Evolutionary conservation across 495 filamentous ascomycete species (phyloP).

Genomic region (Aspergillus haitiensis): DNA sequence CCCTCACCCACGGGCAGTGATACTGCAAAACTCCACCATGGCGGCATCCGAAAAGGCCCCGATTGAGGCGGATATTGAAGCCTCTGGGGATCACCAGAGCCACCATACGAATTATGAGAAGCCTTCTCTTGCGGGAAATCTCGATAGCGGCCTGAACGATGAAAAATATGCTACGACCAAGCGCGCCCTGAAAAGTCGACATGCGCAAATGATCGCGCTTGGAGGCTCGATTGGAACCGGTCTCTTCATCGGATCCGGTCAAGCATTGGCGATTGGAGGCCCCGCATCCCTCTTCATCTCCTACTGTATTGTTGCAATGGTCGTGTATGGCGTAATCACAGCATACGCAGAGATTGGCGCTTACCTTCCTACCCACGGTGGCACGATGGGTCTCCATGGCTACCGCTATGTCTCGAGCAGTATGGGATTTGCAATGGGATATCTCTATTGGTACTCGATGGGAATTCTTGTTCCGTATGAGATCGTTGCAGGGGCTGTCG

Average conservation of each 20-base stretch:
- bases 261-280: not conserved
- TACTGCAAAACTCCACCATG: not conserved
- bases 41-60: not conserved
- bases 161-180: slow-evolving; percentile 1
- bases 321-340: slow-evolving; percentile 1
- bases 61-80: not conserved
- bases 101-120: not conserved
- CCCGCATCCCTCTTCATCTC: not conserved
- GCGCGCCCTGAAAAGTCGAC: slow-evolving; percentile 1
- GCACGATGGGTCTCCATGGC: not conserved
- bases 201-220: slow-evolving; percentile 8
- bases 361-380: not conserved
- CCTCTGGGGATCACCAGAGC: not conserved
- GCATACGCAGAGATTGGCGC: not conserved
- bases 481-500: slow-evolving; percentile 53
- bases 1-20: not conserved
- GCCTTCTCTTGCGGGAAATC: not conserved
- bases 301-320: not conserved
- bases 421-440: slow-evolving; percentile 9
- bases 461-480: slow-evolving; percentile 7
- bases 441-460: slow-evolving; percentile 6
- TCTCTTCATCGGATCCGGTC: slow-evolving; percentile 3
- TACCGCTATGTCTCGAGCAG: not conserved
- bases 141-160: not conserved
- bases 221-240: slow-evolving; percentile 5